A percentile compares a stretch with the other conserved stretches of the same genome.
Conservation (phyloP, 2,329 filamentous ascomycete species). For the Sclerotinia spermophila region DNA sequence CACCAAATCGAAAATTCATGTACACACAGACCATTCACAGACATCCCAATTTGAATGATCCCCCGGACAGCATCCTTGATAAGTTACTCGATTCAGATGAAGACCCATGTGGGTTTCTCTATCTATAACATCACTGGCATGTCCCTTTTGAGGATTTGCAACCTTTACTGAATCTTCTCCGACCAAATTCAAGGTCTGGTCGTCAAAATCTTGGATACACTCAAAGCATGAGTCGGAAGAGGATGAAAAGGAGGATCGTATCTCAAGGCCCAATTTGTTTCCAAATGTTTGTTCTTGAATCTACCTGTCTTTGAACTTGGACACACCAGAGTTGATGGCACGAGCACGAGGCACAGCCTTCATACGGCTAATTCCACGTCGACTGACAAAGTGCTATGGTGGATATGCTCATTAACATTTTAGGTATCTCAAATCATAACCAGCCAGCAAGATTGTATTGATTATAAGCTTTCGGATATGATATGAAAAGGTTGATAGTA, state of each 20-base stretch:
- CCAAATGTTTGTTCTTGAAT: background rate
- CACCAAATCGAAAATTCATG: background rate
- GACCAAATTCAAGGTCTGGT: background rate
- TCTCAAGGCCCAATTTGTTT: background rate
- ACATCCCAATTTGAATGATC: slow-evolving; percentile 11
- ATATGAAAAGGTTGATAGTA: background rate
- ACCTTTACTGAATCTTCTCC: background rate
- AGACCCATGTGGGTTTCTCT: background rate
- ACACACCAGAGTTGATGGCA: background rate
- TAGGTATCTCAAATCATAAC: background rate
- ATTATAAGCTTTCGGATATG: background rate
- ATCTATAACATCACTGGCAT: slow-evolving; percentile 9
- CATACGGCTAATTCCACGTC: background rate
- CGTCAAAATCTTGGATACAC: background rate
- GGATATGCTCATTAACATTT: background rate
- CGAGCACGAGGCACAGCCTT: background rate
- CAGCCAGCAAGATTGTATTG: background rate
- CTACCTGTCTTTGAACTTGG: background rate
- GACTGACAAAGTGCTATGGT: background rate
- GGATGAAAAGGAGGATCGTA: slow-evolving; percentile 13
- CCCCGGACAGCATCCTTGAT: slow-evolving; percentile 2
- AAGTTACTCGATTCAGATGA: slow-evolving; percentile 3
- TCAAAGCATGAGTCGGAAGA: background rate
- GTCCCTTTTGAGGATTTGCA: background rate
- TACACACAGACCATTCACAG: slow-evolving; percentile 13